A percentile compares a stretch with the other conserved stretches of the same genome.
Conservation (phyloP, 1,284 basidiomycete genomes). For the Crucibulum parvulum region DNA sequence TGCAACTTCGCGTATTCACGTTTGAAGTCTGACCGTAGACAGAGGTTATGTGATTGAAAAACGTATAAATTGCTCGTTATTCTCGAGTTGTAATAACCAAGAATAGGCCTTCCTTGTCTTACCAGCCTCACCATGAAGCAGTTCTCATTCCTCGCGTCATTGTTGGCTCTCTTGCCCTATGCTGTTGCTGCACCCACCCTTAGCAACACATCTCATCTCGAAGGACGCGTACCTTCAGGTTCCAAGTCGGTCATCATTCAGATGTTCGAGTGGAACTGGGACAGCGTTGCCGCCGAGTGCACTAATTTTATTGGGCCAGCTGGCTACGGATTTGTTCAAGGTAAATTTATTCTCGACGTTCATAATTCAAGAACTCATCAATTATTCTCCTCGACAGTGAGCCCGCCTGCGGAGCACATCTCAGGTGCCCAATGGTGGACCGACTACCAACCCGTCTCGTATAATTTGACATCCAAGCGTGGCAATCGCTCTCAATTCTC, state of each 20-base stretch:
- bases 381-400: constrained; percentile 39
- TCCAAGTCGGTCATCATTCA: constrained; percentile 52
- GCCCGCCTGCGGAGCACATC: constrained; percentile 55
- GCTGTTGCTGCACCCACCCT: neutral
- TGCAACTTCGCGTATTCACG: no score
- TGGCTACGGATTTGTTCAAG: constrained; percentile 74
- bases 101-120: no score
- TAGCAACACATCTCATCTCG: neutral
- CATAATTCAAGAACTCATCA: constrained; percentile 10
- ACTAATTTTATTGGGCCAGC: constrained; percentile 69
- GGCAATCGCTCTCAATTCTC: constrained; percentile 58
- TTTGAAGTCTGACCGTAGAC: no score
- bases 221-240: neutral
- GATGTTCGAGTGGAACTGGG: constrained; percentile 66
- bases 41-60: no score
- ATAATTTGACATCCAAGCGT: constrained; percentile 64
- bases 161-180: neutral
- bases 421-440: constrained; percentile 70
- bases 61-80: no score
- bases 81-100: no score
- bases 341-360: constrained; percentile 30
- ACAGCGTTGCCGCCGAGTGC: constrained; percentile 69
- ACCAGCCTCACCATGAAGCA: neutral
- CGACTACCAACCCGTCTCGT: constrained; percentile 73
- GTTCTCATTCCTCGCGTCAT: neutral